phyloP scores from a whole-genome alignment of 2,329 filamentous ascomycete genomes.

The Aspergillus novofumigatus region DNA sequence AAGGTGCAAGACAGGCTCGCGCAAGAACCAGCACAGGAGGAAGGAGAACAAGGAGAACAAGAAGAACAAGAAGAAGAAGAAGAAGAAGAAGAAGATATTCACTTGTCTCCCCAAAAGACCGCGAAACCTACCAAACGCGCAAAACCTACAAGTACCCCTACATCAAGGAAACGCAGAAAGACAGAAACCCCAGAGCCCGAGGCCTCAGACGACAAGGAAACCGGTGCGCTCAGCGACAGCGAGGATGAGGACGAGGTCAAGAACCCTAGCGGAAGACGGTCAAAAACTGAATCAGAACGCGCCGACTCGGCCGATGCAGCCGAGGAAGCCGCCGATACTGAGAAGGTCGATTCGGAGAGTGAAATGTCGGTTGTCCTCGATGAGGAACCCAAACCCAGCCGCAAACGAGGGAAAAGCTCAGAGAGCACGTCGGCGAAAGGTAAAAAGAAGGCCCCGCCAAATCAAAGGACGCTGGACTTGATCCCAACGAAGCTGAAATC shows the following conservation, averaged over 20 bases:
- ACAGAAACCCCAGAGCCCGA: slow-evolving; percentile 25
- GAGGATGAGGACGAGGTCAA: slow-evolving; percentile 21
- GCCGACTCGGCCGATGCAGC: slow-evolving; percentile 2
- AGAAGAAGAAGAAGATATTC: slow-evolving; percentile 4
- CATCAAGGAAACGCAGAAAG: slow-evolving; percentile 34
- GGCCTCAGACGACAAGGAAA: slow-evolving; percentile 13
- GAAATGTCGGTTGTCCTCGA: slow-evolving; percentile 76
- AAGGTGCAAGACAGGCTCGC: slow-evolving; percentile 28
- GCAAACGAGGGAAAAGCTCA: slow-evolving; percentile 42
- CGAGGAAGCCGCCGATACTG: slow-evolving; percentile 28
- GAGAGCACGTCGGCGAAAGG: slow-evolving; percentile 22
- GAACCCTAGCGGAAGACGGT: slow-evolving; percentile 8
- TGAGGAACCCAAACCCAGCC: slow-evolving; percentile 59
- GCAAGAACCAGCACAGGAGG: slow-evolving; percentile 8
- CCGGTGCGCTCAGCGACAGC: slow-evolving; percentile 11
- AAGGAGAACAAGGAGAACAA: slow-evolving; percentile 8
- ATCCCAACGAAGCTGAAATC: slow-evolving; percentile 71
- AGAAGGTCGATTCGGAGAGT: slow-evolving; percentile 53
- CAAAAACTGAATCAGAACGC: slow-evolving; percentile 8
- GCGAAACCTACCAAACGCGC: slow-evolving; percentile 25
- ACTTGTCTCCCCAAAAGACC: slow-evolving; percentile 17
- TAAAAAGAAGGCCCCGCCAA: slow-evolving; percentile 34
- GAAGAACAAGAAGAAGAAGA: slow-evolving; percentile 10
- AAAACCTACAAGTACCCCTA: slow-evolving; percentile 16
- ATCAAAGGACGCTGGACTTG: slow-evolving; percentile 45